Percentiles rank a stretch among this genome's conserved stretches.
These are phyloP conservation scores for Coemansia sp. DNA, from an alignment of 371 early-diverging fungal species.

Conservation along the genomic window DNA sequence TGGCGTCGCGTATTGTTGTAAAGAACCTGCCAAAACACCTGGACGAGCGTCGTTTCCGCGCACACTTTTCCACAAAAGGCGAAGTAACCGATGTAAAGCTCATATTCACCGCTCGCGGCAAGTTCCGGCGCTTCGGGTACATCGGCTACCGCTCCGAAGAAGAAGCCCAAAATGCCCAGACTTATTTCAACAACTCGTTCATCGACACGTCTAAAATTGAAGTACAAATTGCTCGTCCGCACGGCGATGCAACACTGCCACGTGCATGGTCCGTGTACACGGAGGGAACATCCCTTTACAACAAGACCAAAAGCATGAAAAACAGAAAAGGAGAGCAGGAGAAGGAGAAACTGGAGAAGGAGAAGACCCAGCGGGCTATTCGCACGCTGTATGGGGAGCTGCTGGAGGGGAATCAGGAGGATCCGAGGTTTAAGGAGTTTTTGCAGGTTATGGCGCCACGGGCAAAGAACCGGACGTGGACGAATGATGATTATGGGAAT, in stretches of 20 bases:
- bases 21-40: slow-evolving; percentile 92
- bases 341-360: slow-evolving; percentile 44
- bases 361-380: slow-evolving; percentile 34
- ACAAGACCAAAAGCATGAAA: slow-evolving; percentile 38
- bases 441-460: slow-evolving; percentile 87
- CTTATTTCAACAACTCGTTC: slow-evolving; percentile 86
- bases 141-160: slow-evolving; percentile 86
- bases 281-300: slow-evolving; percentile 71
- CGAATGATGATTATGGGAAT: slow-evolving; percentile 77
- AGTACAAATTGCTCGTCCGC: slow-evolving; percentile 86
- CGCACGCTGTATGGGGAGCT: slow-evolving; percentile 61
- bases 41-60: slow-evolving; percentile 77
- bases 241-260: slow-evolving; percentile 63
- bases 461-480: slow-evolving; percentile 82
- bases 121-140: slow-evolving; percentile 86
- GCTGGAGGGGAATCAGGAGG: slow-evolving; percentile 54
- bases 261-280: slow-evolving; percentile 90
- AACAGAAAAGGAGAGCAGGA: slow-evolving; percentile 7
- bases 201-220: slow-evolving; percentile 84
- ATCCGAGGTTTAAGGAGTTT: slow-evolving; percentile 85
- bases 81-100: slow-evolving; percentile 92
- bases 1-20: slow-evolving; percentile 70
- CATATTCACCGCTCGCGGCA: slow-evolving; percentile 72
- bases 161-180: slow-evolving; percentile 77
- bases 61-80: slow-evolving; percentile 82